Base-by-base conservation (phyloP, 331 rosid genomes). In the Erythrophleum ivorense region DNA sequence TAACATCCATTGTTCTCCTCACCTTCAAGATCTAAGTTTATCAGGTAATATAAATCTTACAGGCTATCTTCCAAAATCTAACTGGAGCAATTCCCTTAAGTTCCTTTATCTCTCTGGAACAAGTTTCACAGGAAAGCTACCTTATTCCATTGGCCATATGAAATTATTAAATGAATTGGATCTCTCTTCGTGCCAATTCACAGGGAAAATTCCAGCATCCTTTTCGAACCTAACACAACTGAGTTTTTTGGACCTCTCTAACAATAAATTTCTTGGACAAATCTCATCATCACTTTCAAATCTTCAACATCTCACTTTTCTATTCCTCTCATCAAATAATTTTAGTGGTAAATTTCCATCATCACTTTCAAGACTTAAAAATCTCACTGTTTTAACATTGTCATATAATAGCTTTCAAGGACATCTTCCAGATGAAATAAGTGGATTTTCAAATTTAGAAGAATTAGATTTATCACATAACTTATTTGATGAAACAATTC, bases 241-340 rank as follows among this genome's bases (percentile, higher is more conserved):
- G 71, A 0, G 31, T 77, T 13, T 60, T 77, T 63, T 81, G 53
- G n/a, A 14, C 18, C 19, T 52, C n/a, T 52, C 57, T 12, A 1
- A 14, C 50, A 15, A 50, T 82, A 60, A 60, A 71, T 24, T 68
- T 82, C 24, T 71, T 12, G 79, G 71, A 3, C 9, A 9, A 18
- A 9, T 63, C 33, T 71, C 82, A 12, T 43, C 54, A 71, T 78
- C 71, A 13, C 38, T 82, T 12, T 0, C 4, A 9, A 52, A 52
- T 52, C n/a, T 52, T 52, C 57, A 52, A 52, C 3, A 46, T 46
- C 50, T 46, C 50, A 46, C 50, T 46, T 2, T 0, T 9, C 3
- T 46, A 9, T 1, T 1, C 9, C 13, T 46, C 12, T 46, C 3
- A 1, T 46, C 50, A 46, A 46, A 46, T 46, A 46, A 46, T 46